These are phyloP conservation scores for Rhizopogon hawkerae DNA, from an alignment of 1,284 basidiomycete species.

Conservation along the genomic window DNA sequence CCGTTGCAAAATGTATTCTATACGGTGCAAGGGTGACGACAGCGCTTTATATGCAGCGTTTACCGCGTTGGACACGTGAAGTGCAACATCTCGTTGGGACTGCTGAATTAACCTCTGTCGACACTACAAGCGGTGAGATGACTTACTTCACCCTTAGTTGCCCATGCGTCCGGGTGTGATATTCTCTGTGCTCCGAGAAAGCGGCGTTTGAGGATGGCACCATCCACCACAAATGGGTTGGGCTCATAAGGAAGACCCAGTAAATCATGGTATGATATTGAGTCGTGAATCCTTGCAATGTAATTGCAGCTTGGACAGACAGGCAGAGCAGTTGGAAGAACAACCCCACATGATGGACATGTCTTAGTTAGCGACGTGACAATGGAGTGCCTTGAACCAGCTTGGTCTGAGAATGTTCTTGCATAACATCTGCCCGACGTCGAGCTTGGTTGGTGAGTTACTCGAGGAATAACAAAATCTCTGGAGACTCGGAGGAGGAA, in stretches of 20 bases:
- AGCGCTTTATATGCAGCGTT: slow-evolving; percentile 71
- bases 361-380: slow-evolving; percentile 12
- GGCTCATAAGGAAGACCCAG: slow-evolving; percentile 49
- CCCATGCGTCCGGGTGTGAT: slow-evolving; percentile 78
- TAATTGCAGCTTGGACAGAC: slow-evolving; percentile 60
- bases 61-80: slow-evolving; percentile 58
- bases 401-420: slow-evolving; percentile 5
- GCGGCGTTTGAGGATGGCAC: slow-evolving; percentile 43
- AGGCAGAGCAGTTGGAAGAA: slow-evolving; percentile 54
- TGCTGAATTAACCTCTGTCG: slow-evolving; percentile 19
- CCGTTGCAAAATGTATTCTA: slow-evolving; percentile 62
- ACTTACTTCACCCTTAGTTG: slow-evolving; percentile 41
- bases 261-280: slow-evolving; percentile 50
- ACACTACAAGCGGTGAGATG: not conserved
- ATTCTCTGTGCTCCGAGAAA: slow-evolving; percentile 65
- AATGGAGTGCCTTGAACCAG: slow-evolving; percentile 4
- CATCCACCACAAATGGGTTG: slow-evolving; percentile 61
- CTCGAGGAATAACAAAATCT: not conserved
- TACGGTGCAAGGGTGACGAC: slow-evolving; percentile 53
- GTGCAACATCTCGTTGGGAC: slow-evolving; percentile 55
- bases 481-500: not conserved
- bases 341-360: slow-evolving; percentile 54
- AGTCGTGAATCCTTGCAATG: slow-evolving; percentile 48
- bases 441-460: not conserved
- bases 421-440: not conserved